These are phyloP conservation scores for Cupressus sempervirens DNA, from an alignment of 75 land plant species.

Conservation along the genomic window DNA sequence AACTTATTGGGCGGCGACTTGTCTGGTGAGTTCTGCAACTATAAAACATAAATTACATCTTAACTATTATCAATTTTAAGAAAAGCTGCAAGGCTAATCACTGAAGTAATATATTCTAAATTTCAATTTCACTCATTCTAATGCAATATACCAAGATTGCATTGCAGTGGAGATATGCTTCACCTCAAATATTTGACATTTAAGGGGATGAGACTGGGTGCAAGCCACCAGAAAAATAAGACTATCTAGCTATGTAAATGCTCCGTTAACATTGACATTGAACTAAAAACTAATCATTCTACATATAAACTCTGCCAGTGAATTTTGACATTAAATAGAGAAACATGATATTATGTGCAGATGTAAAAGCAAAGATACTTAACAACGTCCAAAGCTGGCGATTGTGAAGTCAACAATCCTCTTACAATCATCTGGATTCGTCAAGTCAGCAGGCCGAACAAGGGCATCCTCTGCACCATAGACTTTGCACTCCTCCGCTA, in stretches of 20 bases:
- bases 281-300: background rate
- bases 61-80: background rate
- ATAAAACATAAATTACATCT: background rate
- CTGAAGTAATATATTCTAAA: background rate
- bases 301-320: background rate
- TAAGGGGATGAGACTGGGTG: background rate
- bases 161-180: background rate
- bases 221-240: background rate
- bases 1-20: no score
- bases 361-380: background rate
- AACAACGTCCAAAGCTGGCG: constrained; percentile 27
- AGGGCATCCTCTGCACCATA: constrained; percentile 26
- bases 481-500: constrained; percentile 20
- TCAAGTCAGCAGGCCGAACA: constrained; percentile 20
- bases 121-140: background rate
- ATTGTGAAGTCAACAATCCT: constrained; percentile 27
- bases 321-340: background rate
- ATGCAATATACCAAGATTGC: background rate
- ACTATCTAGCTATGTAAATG: background rate
- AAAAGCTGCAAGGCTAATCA: background rate
- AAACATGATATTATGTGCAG: background rate
- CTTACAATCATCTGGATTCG: constrained; percentile 17
- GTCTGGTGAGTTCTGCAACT: no score
- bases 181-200: background rate
- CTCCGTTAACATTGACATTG: background rate